A percentile compares a stretch with the other conserved stretches of the same genome.
These are phyloP conservation scores for Alternaria brassicicola DNA, from an alignment of 2,329 filamentous ascomycete genomes.

Conservation along the genomic window DNA sequence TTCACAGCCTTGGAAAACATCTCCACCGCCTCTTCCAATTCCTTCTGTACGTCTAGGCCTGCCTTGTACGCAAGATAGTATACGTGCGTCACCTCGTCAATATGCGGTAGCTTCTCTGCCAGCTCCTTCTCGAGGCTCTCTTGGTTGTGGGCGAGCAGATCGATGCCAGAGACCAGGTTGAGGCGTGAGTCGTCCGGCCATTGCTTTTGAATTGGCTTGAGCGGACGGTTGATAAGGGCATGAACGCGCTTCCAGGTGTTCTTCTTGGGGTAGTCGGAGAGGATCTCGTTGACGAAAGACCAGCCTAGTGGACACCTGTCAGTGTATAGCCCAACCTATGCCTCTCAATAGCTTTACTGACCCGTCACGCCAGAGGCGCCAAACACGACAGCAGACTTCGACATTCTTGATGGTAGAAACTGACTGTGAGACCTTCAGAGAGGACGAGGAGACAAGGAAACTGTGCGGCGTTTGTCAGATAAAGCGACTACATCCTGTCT, in stretches of 20 bases:
- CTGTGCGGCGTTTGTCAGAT: neutral
- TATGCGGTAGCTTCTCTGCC: constrained; percentile 40
- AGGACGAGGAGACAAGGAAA: neutral
- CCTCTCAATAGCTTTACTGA: neutral
- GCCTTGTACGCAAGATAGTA: constrained; percentile 56
- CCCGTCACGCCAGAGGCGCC: constrained; percentile 50
- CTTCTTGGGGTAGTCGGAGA: constrained; percentile 46
- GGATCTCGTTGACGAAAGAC: constrained; percentile 51
- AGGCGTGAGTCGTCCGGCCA: constrained; percentile 52
- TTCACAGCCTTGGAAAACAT: constrained; percentile 52
- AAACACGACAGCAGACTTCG: constrained; percentile 51
- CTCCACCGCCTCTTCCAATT: constrained; percentile 49
- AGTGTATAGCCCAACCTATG: neutral
- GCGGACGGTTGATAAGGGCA: constrained; percentile 51
- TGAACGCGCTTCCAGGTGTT: constrained; percentile 48
- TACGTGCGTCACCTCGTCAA: constrained; percentile 52
- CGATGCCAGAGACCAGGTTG: constrained; percentile 52
- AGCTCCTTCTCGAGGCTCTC: constrained; percentile 48
- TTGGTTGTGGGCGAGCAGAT: constrained; percentile 49
- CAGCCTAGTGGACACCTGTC: constrained; percentile 41
- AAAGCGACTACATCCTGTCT: neutral
- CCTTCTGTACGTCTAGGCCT: constrained; percentile 47
- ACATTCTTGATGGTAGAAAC: constrained; percentile 21
- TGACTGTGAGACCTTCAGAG: neutral
- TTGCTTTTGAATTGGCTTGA: constrained; percentile 36